Percentiles rank a stretch among this genome's conserved stretches.
Evolutionary conservation across 2,329 filamentous ascomycete species (phyloP).

Genomic region (Pseudopyricularia javanii): DNA sequence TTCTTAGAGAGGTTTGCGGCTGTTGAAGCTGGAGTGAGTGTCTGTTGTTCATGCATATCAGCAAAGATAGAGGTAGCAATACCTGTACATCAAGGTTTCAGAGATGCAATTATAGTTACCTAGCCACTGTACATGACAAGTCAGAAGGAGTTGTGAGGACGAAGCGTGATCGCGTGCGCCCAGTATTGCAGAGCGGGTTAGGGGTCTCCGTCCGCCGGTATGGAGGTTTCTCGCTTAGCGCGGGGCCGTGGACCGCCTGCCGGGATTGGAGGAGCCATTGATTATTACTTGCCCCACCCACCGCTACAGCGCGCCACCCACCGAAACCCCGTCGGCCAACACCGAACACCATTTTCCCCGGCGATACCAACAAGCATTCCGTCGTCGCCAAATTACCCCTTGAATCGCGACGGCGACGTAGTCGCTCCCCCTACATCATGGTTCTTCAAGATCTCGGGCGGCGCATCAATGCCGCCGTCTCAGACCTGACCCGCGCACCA

Average conservation of each 20-base stretch:
- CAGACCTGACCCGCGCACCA: constrained; percentile 78
- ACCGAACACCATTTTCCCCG: neutral
- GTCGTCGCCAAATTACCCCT: neutral
- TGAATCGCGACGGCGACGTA: constrained; percentile 2
- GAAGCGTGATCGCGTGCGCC: too few species aligned
- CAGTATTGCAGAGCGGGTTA: too few species aligned
- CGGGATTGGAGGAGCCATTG: neutral
- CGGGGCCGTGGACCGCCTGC: neutral
- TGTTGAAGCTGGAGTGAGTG: neutral
- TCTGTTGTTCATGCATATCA: too few species aligned
- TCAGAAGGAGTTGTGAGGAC: too few species aligned
- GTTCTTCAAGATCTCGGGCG: constrained; percentile 97
- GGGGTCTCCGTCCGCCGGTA: too few species aligned
- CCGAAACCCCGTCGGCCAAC: neutral
- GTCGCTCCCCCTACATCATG: constrained; percentile 40
- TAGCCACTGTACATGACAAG: too few species aligned
- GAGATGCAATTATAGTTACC: too few species aligned
- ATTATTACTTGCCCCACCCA: neutral
- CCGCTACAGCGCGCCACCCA: neutral
- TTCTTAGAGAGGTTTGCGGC: neutral
- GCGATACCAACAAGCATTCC: neutral
- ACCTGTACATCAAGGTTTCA: too few species aligned
- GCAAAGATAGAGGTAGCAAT: too few species aligned
- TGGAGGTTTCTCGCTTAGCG: too few species aligned
- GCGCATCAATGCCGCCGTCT: constrained; percentile 95